Conservation (phyloP, 495 filamentous ascomycete species). For the Immersiella caudata region DNA sequence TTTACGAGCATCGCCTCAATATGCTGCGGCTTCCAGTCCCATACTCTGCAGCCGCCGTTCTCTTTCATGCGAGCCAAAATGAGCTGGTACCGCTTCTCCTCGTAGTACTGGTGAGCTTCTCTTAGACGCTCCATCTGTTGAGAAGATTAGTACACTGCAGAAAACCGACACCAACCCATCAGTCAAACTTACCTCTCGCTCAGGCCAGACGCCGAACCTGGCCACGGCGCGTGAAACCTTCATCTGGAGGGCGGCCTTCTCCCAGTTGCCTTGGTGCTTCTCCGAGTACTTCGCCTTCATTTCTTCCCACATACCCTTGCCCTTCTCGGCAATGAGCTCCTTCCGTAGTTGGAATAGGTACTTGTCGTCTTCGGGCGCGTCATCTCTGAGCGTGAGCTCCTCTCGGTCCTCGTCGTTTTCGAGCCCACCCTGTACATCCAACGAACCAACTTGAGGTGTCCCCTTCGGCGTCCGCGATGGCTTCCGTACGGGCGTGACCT, state of each 20-base stretch:
- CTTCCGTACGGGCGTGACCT: slow-evolving; percentile 25
- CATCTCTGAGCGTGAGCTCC: slow-evolving; percentile 40
- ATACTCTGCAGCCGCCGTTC: slow-evolving; percentile 40
- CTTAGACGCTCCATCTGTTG: slow-evolving; percentile 33
- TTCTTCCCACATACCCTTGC: slow-evolving; percentile 57
- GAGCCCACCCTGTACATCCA: slow-evolving; percentile 2
- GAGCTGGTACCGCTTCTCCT: slow-evolving; percentile 39
- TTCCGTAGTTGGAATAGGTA: slow-evolving; percentile 49
- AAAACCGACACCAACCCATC: neutral
- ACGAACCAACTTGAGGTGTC: slow-evolving; percentile 22
- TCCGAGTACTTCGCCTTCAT: slow-evolving; percentile 51
- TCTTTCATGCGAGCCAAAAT: slow-evolving; percentile 42
- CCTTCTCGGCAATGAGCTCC: slow-evolving; percentile 47
- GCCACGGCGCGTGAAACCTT: slow-evolving; percentile 51
- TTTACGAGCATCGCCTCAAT: slow-evolving; percentile 44
- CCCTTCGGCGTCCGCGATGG: slow-evolving; percentile 30
- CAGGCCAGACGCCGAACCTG: slow-evolving; percentile 49
- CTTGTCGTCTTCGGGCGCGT: slow-evolving; percentile 51
- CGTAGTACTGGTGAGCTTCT: slow-evolving; percentile 36
- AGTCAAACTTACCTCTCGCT: slow-evolving; percentile 43
- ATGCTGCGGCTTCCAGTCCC: slow-evolving; percentile 44
- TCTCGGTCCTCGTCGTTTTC: slow-evolving; percentile 26
- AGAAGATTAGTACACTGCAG: slow-evolving; percentile 1
- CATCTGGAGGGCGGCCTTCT: slow-evolving; percentile 53
- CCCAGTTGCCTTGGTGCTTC: slow-evolving; percentile 42